Conservation (phyloP, 805 yeast genomes). For the Debaryomyces hansenii region DNA sequence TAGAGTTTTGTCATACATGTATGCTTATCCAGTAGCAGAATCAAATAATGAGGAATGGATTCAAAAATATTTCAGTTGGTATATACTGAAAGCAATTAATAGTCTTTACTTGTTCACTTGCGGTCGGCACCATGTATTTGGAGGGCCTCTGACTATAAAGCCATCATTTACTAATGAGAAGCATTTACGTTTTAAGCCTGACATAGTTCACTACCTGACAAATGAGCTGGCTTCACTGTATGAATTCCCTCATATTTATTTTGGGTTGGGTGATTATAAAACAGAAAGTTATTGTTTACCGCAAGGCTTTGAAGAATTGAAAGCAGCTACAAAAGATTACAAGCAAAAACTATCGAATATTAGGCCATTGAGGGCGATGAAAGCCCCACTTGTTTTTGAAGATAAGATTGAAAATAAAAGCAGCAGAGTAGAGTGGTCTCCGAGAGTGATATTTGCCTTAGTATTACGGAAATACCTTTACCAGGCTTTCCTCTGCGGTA, state of each 20-base stretch:
- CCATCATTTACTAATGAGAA: not conserved
- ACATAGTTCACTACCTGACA: not conserved
- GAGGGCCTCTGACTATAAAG: not conserved
- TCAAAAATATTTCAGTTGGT: too few relatives aligned
- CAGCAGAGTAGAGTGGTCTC: not conserved
- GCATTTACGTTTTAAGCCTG: not conserved
- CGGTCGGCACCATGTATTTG: too few relatives aligned
- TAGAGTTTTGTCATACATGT: too few relatives aligned
- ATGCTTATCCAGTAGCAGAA: too few relatives aligned
- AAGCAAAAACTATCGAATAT: not conserved
- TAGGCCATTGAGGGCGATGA: too few relatives aligned
- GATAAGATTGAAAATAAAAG: too few relatives aligned
- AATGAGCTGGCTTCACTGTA: not conserved
- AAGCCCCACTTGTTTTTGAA: too few relatives aligned
- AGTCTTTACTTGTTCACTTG: too few relatives aligned
- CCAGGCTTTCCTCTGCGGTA: slow-evolving; percentile 6
- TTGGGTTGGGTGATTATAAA: slow-evolving; percentile 3
- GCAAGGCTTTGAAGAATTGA: slow-evolving; percentile 4
- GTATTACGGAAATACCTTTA: slow-evolving; percentile 5
- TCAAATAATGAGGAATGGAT: too few relatives aligned
- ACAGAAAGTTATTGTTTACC: not conserved
- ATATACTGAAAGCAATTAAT: too few relatives aligned
- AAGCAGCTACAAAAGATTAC: not conserved
- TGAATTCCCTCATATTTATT: slow-evolving; percentile 1
- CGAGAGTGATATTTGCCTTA: slow-evolving; percentile 2